Conservation (phyloP, 495 filamentous ascomycete genomes). For the Talaromyces wortmannii region DNA sequence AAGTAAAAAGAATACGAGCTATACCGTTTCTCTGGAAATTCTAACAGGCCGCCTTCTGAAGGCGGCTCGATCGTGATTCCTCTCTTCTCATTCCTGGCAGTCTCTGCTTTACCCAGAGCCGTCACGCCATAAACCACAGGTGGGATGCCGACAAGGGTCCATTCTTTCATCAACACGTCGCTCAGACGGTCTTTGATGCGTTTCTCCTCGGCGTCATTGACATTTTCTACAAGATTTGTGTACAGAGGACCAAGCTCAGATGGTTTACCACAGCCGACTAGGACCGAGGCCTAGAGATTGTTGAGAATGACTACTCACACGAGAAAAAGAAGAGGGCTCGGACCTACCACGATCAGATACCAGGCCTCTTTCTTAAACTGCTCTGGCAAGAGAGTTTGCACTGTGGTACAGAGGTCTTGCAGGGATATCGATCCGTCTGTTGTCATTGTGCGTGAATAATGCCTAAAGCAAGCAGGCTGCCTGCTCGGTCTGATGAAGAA, state of each 20-base stretch:
- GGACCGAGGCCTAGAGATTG: conserved; percentile 7
- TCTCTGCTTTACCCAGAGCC: conserved; percentile 10
- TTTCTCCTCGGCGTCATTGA: conserved; percentile 3
- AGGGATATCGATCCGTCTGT: background rate
- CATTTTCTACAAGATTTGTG: conserved; percentile 7
- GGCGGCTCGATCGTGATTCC: conserved; percentile 1
- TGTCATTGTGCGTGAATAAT: too few species aligned
- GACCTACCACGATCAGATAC: conserved; percentile 13
- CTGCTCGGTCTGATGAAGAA: too few species aligned
- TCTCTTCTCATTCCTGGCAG: conserved; percentile 3
- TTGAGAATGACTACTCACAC: background rate
- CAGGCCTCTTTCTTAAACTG: conserved; percentile 8
- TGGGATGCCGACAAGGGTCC: conserved; percentile 14
- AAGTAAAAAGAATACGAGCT: too few species aligned
- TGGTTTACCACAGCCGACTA: conserved; percentile 9
- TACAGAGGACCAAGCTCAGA: conserved; percentile 7
- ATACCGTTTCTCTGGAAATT: conserved; percentile 7
- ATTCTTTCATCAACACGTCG: conserved; percentile 14
- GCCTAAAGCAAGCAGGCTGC: too few species aligned
- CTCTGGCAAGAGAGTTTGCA: conserved; percentile 4
- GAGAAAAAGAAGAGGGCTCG: background rate
- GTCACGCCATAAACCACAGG: conserved; percentile 10
- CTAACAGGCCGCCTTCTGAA: conserved; percentile 2
- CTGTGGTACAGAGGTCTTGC: conserved; percentile 4
- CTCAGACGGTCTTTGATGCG: conserved; percentile 8